Evolutionary conservation across 2,329 filamentous ascomycete genomes (phyloP), one percentile per base, ranked within the genome.

Genomic region (Epichloe brachyelytri): DNA sequence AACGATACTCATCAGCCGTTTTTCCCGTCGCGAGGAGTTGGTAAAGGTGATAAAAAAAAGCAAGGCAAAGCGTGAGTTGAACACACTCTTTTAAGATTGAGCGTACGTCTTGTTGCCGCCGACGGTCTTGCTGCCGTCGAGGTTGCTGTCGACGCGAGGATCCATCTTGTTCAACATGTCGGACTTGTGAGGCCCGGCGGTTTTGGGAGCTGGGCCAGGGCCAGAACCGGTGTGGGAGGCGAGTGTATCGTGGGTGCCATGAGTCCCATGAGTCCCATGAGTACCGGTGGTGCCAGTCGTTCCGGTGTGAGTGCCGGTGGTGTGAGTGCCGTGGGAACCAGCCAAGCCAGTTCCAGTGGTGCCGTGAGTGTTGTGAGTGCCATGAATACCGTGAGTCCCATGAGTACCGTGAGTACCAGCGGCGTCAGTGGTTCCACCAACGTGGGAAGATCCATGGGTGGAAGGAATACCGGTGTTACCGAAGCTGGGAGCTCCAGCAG

Each of bases 131-230:
- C 68, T 73, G 45, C 74, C 72, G 60, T 80, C 76, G 2, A 74
- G 70, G 56, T 80, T 68, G 11, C 71, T 74, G 63, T 80, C 78
- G 45, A 81, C 74, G 26, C 73, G 67, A 3, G 77, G 76, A 51
- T 80, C 77, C 3, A 68, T 38, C 68, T 79, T 79, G 71, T 81
- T 80, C 57, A 72, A 3, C 38, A 73, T 52, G 58, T 79, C 73
- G 36, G 63, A 70, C 64, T 73, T 73, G 67, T 81, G 78, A 43
- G 65, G 65, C 7, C 66, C 66, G 17, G 66, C 63, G 1, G 66
- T 67, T 57, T 62, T 61, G 51, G 62, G 57, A 5, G 65, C 63
- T n/a, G 64, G 62, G 30, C 65, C 65, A 7, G 62, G 56, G 22
- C 56, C 54, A 33, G 58, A 55, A 50, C 54, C 51, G 34, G 49